These are phyloP conservation scores for Penicillium robsamsonii DNA, from an alignment of 495 filamentous ascomycete species.

Conservation along the genomic window DNA sequence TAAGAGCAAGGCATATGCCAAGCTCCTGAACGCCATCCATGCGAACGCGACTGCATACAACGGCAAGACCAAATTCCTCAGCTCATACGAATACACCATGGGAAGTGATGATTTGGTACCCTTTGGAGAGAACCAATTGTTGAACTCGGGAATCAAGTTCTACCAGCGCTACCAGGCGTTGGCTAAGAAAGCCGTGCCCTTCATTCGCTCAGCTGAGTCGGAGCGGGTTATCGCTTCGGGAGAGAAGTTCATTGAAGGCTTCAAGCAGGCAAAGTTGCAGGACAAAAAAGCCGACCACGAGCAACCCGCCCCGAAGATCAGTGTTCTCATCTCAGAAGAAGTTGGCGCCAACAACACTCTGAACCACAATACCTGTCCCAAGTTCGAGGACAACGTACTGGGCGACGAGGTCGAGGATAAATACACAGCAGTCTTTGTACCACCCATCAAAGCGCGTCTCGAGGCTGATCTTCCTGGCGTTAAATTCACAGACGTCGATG, in stretches of 20 bases:
- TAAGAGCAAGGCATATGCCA: slow-evolving; percentile 57
- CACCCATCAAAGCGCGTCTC: slow-evolving; percentile 60
- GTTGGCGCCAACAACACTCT: slow-evolving; percentile 72
- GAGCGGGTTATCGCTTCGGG: slow-evolving; percentile 73
- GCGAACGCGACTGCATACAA: slow-evolving; percentile 52
- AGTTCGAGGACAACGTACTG: slow-evolving; percentile 52
- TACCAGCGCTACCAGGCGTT: slow-evolving; percentile 66
- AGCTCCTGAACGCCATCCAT: slow-evolving; percentile 61
- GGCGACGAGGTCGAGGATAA: slow-evolving; percentile 47
- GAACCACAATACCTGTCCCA: slow-evolving; percentile 64
- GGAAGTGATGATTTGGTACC: slow-evolving; percentile 71
- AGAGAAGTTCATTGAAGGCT: slow-evolving; percentile 68
- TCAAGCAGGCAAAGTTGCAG: slow-evolving; percentile 53
- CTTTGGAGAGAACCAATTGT: slow-evolving; percentile 71
- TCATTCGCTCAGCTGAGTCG: slow-evolving; percentile 68
- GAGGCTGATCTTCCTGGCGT: slow-evolving; percentile 60
- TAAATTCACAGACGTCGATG: slow-evolving; percentile 55
- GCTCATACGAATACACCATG: slow-evolving; percentile 66
- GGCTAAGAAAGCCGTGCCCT: slow-evolving; percentile 54
- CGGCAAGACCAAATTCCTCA: slow-evolving; percentile 61
- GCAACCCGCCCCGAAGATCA: slow-evolving; percentile 50
- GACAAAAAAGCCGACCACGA: slow-evolving; percentile 36
- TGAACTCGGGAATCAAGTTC: slow-evolving; percentile 70
- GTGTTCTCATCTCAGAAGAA: slow-evolving; percentile 64
- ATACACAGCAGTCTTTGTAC: slow-evolving; percentile 58